Conservation (phyloP, 75 land plant species). For the Larix kaempferi region DNA sequence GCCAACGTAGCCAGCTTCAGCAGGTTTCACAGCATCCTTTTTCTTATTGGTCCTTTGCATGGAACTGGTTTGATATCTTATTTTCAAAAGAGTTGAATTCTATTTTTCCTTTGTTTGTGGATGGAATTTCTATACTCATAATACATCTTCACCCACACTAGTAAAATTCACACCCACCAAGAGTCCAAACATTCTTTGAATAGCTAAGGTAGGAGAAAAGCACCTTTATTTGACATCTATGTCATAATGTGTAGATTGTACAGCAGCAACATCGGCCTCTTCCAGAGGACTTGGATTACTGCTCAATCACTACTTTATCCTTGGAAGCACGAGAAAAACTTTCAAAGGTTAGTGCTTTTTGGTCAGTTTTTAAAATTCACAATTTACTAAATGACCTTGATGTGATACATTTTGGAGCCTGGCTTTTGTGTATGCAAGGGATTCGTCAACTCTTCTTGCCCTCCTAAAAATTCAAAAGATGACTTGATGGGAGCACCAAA, state of each 20-base stretch:
- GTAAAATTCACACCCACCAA: background rate
- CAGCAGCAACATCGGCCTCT: conserved; percentile 69
- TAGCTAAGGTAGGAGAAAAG: background rate
- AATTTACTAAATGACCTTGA: background rate
- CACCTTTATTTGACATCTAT: conserved; percentile 10
- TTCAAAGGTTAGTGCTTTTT: conserved; percentile 58
- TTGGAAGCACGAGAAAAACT: conserved; percentile 92
- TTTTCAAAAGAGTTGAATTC: background rate
- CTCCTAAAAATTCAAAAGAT: background rate
- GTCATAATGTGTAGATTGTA: conserved; percentile 44
- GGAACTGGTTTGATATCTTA: background rate
- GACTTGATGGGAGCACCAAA: background rate
- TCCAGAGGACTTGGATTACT: conserved; percentile 83
- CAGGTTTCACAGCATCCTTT: conserved; percentile 47
- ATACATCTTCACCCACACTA: background rate
- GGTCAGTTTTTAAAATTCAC: background rate
- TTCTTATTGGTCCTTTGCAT: background rate
- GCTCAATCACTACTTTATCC: conserved; percentile 67
- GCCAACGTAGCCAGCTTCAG: conserved; percentile 74
- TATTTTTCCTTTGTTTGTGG: background rate
- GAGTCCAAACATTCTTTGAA: background rate
- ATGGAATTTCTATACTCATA: background rate
- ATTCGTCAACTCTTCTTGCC: background rate
- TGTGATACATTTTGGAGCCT: background rate
- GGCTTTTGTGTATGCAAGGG: background rate